Percentiles rank a stretch among this genome's conserved stretches.
phyloP scores from a whole-genome alignment of 371 early-diverging fungal species.

The Coemansia sp. region DNA sequence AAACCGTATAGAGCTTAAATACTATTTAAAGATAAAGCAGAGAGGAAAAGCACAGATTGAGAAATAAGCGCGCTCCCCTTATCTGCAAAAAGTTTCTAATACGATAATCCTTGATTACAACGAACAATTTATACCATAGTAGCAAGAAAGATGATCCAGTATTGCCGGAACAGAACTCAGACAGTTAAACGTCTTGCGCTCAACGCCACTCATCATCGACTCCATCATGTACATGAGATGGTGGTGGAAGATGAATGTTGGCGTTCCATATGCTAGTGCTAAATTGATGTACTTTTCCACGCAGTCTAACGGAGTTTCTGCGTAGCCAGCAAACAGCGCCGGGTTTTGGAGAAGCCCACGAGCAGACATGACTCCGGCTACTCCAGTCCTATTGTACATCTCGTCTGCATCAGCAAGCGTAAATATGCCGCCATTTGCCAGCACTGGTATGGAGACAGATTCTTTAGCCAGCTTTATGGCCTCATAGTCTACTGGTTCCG shows the following conservation, averaged over 20 bases:
- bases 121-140: constrained; percentile 60
- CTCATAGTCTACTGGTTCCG: constrained; percentile 71
- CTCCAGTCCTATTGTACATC: constrained; percentile 69
- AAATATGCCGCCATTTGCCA: constrained; percentile 83
- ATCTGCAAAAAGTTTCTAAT: neutral
- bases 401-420: constrained; percentile 63
- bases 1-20: neutral
- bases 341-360: constrained; percentile 90
- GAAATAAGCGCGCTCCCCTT: neutral
- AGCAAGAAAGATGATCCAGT: constrained; percentile 74
- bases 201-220: constrained; percentile 72
- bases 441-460: constrained; percentile 66
- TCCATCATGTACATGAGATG: constrained; percentile 95
- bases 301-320: constrained; percentile 71
- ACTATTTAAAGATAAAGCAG: neutral
- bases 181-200: constrained; percentile 82
- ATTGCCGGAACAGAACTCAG: constrained; percentile 77
- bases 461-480: constrained; percentile 75
- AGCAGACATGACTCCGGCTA: constrained; percentile 85
- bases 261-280: constrained; percentile 80
- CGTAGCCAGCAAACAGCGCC: constrained; percentile 71
- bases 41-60: neutral
- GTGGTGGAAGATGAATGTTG: constrained; percentile 83
- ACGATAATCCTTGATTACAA: neutral
- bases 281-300: constrained; percentile 73